phyloP scores from a whole-genome alignment of 192 early-diverging fungal genomes.

The Martensiomyces pterosporus region DNA sequence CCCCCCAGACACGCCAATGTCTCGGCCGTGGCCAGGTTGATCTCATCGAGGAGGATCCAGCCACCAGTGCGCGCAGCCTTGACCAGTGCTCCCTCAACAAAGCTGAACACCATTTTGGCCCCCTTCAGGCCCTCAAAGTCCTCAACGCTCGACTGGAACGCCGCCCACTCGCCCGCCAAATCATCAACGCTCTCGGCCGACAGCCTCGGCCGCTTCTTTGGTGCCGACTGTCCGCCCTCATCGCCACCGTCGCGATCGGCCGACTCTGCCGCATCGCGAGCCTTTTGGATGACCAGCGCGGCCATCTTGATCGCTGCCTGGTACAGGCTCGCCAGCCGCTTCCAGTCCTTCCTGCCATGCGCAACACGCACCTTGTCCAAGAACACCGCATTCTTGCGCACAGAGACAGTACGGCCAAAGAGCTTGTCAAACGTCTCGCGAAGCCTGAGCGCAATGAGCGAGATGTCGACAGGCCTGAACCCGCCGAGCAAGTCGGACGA shows the following conservation, averaged over 20 bases:
- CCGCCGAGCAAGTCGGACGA: slow-evolving; percentile 92
- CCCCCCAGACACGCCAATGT: slow-evolving; percentile 91
- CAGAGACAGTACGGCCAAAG: slow-evolving; percentile 84
- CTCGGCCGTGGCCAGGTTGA: slow-evolving; percentile 94
- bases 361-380: slow-evolving; percentile 73
- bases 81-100: slow-evolving; percentile 91
- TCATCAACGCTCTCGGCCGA: slow-evolving; percentile 18
- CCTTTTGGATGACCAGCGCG: slow-evolving; percentile 13
- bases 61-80: slow-evolving; percentile 85
- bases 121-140: slow-evolving; percentile 58
- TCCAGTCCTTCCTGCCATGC: slow-evolving; percentile 76
- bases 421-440: slow-evolving; percentile 81
- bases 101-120: slow-evolving; percentile 82
- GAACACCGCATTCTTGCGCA: slow-evolving; percentile 81
- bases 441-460: slow-evolving; percentile 71
- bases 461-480: slow-evolving; percentile 91
- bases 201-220: slow-evolving; percentile 24
- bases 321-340: slow-evolving; percentile 70
- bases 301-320: slow-evolving; percentile 54
- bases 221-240: slow-evolving; percentile 10
- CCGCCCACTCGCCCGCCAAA: slow-evolving; percentile 68
- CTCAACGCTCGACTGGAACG: slow-evolving; percentile 59
- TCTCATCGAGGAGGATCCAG: slow-evolving; percentile 97
- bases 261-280: neutral
- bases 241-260: slow-evolving; percentile 24